Conservation (phyloP, 164 flowering plant species). For the Sedum album region DNA sequence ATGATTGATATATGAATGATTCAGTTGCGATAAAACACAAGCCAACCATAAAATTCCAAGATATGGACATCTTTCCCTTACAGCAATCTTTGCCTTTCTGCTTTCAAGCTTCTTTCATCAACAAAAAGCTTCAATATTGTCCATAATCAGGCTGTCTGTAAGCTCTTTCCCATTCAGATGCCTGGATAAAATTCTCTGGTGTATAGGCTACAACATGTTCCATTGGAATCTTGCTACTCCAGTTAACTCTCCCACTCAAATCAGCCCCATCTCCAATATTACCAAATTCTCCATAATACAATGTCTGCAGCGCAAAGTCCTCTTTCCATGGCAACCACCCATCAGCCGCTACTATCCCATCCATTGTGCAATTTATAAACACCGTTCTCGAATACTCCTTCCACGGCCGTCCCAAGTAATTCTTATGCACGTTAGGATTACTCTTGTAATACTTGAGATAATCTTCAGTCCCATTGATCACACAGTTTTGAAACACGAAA, state of each 20-base stretch:
- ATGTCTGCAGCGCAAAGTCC: conserved; percentile 29
- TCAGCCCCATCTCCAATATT: conserved; percentile 45
- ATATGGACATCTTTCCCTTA: too few relatives aligned
- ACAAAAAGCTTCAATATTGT: neutral
- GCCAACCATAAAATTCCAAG: too few relatives aligned
- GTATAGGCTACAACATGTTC: conserved; percentile 3
- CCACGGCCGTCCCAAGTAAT: conserved; percentile 62
- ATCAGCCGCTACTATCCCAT: conserved; percentile 37
- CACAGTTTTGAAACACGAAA: conserved; percentile 30
- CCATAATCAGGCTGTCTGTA: neutral
- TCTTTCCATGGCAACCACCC: conserved; percentile 63
- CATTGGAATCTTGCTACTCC: conserved; percentile 20
- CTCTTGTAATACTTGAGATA: neutral
- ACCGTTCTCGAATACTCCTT: conserved; percentile 47
- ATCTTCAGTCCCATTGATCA: conserved; percentile 23
- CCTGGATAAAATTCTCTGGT: neutral
- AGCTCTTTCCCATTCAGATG: neutral
- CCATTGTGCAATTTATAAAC: conserved; percentile 35
- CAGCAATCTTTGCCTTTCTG: too few relatives aligned
- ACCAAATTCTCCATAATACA: conserved; percentile 48
- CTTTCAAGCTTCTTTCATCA: too few relatives aligned
- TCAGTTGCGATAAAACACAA: too few relatives aligned
- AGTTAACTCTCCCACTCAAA: conserved; percentile 31
- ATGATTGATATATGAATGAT: too few relatives aligned
- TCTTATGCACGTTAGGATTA: conserved; percentile 18